A percentile compares a stretch with the other conserved stretches of the same genome.
Evolutionary conservation across 2,329 filamentous ascomycete genomes (phyloP).

Genomic region (Trichoderma koningii): DNA sequence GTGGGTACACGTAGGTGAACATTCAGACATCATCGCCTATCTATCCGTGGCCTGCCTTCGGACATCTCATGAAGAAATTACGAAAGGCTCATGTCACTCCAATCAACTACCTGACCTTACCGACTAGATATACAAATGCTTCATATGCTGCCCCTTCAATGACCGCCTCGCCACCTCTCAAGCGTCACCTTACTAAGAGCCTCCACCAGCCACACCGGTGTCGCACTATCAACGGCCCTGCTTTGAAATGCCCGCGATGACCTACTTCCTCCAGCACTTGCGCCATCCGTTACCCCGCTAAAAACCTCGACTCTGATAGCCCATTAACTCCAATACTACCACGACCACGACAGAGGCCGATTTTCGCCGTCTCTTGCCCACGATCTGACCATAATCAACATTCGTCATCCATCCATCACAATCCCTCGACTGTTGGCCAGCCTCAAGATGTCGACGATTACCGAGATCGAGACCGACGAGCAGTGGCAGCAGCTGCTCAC

Average conservation of each 20-base stretch:
- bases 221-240: constrained; percentile 11
- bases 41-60: too few species aligned
- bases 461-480: constrained; percentile 71
- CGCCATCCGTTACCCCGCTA: constrained; percentile 29
- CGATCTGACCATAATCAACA: background rate
- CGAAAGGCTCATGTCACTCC: too few species aligned
- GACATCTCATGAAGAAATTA: too few species aligned
- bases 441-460: constrained; percentile 69
- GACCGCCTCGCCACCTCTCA: background rate
- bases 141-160: background rate
- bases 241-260: constrained; percentile 24
- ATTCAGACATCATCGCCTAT: too few species aligned
- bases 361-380: constrained; percentile 14
- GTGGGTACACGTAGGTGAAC: too few species aligned
- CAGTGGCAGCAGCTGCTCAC: constrained; percentile 71
- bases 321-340: background rate
- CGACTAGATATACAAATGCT: background rate
- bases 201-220: constrained; percentile 9
- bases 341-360: background rate
- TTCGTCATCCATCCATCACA: background rate
- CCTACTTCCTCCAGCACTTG: constrained; percentile 16
- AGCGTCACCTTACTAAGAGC: background rate
- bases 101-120: too few species aligned
- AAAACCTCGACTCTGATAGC: constrained; percentile 23
- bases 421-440: background rate